These are phyloP conservation scores for Kwoniella dendrophila DNA, from an alignment of 768 basidiomycete genomes.

Conservation along the genomic window DNA sequence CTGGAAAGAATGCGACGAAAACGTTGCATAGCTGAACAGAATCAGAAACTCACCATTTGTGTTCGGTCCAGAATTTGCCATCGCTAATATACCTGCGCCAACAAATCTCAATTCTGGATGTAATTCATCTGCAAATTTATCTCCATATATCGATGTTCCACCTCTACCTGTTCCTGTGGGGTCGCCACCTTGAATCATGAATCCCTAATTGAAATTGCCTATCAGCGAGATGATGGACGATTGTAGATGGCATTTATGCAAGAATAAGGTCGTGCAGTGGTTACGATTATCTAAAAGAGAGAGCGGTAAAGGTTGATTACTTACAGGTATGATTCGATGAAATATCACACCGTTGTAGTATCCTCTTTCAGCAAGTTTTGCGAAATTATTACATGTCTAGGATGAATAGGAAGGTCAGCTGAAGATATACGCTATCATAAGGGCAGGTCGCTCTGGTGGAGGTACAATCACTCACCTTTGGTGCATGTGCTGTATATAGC, in stretches of 20 bases:
- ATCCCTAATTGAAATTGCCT: slow-evolving; percentile 64
- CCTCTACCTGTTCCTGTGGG: slow-evolving; percentile 95
- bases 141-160: slow-evolving; percentile 58
- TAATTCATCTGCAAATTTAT: slow-evolving; percentile 84
- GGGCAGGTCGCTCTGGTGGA: neutral
- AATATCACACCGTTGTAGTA: slow-evolving; percentile 91
- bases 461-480: slow-evolving; percentile 59
- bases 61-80: slow-evolving; percentile 59
- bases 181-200: slow-evolving; percentile 95
- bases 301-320: slow-evolving; percentile 52
- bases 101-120: slow-evolving; percentile 89
- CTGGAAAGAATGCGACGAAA: neutral
- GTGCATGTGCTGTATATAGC: slow-evolving; percentile 90
- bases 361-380: slow-evolving; percentile 82
- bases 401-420: too few relatives aligned
- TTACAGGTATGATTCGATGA: slow-evolving; percentile 85
- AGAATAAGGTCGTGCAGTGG: too few relatives aligned
- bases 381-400: slow-evolving; percentile 94
- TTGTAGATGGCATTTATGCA: neutral
- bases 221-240: neutral
- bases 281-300: too few relatives aligned
- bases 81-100: slow-evolving; percentile 82
- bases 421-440: neutral
- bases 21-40: too few relatives aligned
- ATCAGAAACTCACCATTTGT: slow-evolving; percentile 58